Percentiles rank a stretch among this genome's conserved stretches.
These are phyloP conservation scores for Aspergillus fructus DNA, from an alignment of 2,329 filamentous ascomycete species.

Conservation along the genomic window DNA sequence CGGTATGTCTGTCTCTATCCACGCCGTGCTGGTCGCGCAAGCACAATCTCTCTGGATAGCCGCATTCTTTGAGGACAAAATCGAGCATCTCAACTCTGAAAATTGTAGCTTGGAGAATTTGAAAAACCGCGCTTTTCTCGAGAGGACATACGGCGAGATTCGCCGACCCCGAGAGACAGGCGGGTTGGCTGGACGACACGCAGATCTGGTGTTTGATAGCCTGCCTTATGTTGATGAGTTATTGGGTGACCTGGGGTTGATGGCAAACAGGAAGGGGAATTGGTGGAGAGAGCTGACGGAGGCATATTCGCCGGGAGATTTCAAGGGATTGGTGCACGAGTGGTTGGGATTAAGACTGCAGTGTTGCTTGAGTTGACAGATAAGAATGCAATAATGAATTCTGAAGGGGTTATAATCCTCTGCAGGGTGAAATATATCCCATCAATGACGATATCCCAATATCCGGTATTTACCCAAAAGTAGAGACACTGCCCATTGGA, in stretches of 20 bases:
- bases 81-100: neutral
- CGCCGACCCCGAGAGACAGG: constrained; percentile 1
- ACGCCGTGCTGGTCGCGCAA: constrained; percentile 3
- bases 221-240: constrained; percentile 68
- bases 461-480: too few relatives aligned
- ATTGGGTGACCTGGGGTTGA: constrained; percentile 60
- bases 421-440: too few relatives aligned
- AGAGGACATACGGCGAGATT: neutral
- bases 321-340: constrained; percentile 28
- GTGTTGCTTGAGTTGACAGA: too few relatives aligned
- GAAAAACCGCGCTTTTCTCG: neutral
- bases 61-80: neutral
- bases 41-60: constrained; percentile 10
- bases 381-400: too few relatives aligned
- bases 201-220: constrained; percentile 58
- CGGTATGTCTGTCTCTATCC: constrained; percentile 3
- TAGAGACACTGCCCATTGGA: too few relatives aligned
- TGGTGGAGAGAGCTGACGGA: constrained; percentile 26
- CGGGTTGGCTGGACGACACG: neutral
- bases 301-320: constrained; percentile 26
- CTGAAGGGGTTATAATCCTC: too few relatives aligned
- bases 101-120: neutral
- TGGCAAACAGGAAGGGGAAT: constrained; percentile 32
- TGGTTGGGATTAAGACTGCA: constrained; percentile 9
- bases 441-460: too few relatives aligned